These are phyloP conservation scores for Colletotrichum spaethianum DNA, from an alignment of 2,329 filamentous ascomycete genomes.

Conservation along the genomic window DNA sequence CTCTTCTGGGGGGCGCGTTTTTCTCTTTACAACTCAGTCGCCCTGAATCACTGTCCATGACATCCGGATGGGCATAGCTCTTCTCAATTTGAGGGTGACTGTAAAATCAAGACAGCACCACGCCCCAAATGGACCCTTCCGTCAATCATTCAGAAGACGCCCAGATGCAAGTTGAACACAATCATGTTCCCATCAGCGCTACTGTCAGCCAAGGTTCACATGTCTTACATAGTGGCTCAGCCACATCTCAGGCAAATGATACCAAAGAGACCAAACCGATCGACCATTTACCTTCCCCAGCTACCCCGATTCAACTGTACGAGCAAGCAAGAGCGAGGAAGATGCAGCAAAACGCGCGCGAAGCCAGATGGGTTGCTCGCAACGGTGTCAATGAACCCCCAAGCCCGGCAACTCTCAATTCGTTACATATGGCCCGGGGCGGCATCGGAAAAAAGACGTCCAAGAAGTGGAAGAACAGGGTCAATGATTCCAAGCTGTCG, in stretches of 20 bases:
- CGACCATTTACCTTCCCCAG: not conserved
- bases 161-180: constrained; percentile 18
- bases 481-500: constrained; percentile 19
- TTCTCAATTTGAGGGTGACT: not conserved
- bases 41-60: not conserved
- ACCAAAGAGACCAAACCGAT: not conserved
- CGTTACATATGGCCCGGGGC: not conserved
- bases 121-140: not conserved
- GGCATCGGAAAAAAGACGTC: constrained; percentile 22
- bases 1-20: not conserved
- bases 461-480: constrained; percentile 13
- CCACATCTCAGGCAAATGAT: not conserved
- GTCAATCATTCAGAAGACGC: not conserved
- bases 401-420: not conserved
- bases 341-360: not conserved
- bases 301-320: not conserved
- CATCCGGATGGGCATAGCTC: not conserved
- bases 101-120: not conserved
- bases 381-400: not conserved
- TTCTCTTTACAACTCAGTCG: not conserved
- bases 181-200: not conserved
- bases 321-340: not conserved
- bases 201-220: not conserved
- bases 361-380: not conserved
- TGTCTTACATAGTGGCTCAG: not conserved